phyloP scores from a whole-genome alignment of 495 filamentous ascomycete genomes.

The Hyaloscypha bicolor region DNA sequence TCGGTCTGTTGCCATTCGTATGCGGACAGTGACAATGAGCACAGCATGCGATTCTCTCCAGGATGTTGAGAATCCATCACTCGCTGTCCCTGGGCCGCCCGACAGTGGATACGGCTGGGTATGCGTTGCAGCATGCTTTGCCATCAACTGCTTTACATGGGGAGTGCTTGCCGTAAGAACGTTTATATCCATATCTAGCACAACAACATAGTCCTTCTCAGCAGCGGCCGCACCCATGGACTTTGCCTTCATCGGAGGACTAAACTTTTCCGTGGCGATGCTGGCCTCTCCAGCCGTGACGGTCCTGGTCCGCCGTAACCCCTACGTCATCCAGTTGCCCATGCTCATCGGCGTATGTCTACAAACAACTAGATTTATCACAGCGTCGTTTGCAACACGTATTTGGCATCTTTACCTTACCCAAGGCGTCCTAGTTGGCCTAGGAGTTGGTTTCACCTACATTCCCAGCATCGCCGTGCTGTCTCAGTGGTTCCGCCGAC shows the following conservation, averaged over 20 bases:
- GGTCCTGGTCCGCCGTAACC: constrained; percentile 49
- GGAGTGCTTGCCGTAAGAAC: constrained; percentile 49
- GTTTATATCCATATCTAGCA: background rate
- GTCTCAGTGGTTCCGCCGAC: constrained; percentile 77
- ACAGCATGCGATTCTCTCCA: constrained; percentile 11
- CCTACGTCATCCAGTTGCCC: constrained; percentile 53
- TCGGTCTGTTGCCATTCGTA: constrained; percentile 7
- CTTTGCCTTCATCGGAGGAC: constrained; percentile 75
- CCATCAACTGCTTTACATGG: constrained; percentile 60
- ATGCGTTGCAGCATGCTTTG: constrained; percentile 51
- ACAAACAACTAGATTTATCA: constrained; percentile 61
- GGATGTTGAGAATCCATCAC: background rate
- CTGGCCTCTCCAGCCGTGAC: constrained; percentile 68
- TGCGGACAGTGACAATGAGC: constrained; percentile 3
- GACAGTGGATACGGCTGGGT: constrained; percentile 62
- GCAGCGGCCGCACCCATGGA: constrained; percentile 57
- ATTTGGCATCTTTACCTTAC: constrained; percentile 77
- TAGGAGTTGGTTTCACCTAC: constrained; percentile 78
- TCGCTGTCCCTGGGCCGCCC: constrained; percentile 29
- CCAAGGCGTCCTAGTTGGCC: constrained; percentile 76
- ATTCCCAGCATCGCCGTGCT: constrained; percentile 69
- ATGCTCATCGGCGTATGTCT: constrained; percentile 64
- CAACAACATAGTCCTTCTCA: background rate
- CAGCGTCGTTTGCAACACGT: constrained; percentile 65
- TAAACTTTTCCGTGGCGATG: constrained; percentile 57